These are phyloP conservation scores for Nigrospora osmanthi DNA, from an alignment of 2,329 filamentous ascomycete species.

Conservation along the genomic window DNA sequence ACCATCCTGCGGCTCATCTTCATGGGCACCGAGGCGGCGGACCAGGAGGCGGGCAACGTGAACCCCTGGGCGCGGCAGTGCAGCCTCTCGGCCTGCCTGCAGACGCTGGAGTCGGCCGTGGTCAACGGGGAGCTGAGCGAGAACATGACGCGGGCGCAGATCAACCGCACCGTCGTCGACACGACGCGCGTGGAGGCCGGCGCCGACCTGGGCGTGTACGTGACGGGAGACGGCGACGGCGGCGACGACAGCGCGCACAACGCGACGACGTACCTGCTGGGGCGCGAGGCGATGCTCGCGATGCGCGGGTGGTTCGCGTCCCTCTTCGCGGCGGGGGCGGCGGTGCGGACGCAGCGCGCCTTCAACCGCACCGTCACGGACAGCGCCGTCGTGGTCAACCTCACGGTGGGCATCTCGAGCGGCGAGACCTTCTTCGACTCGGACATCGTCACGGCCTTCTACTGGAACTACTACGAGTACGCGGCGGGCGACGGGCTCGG, in stretches of 20 bases:
- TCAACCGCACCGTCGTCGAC: slow-evolving; percentile 18
- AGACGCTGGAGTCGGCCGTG: slow-evolving; percentile 17
- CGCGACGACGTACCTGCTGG: slow-evolving; percentile 12
- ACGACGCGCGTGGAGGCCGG: slow-evolving; percentile 8
- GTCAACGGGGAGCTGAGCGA: slow-evolving; percentile 19
- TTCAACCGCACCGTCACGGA: slow-evolving; percentile 19
- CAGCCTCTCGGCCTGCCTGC: slow-evolving; percentile 18
- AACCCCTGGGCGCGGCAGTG: slow-evolving; percentile 23
- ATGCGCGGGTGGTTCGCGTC: slow-evolving; percentile 22
- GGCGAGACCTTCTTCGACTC: slow-evolving; percentile 24
- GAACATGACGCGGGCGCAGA: slow-evolving; percentile 7
- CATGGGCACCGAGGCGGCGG: slow-evolving; percentile 21
- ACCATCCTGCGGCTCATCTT: slow-evolving; percentile 24
- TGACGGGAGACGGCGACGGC: slow-evolving; percentile 7
- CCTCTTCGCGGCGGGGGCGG: slow-evolving; percentile 20
- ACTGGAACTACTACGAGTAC: slow-evolving; percentile 31
- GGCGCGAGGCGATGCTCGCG: slow-evolving; percentile 18
- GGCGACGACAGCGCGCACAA: too few species aligned
- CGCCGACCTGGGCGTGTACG: slow-evolving; percentile 12
- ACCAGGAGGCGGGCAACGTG: slow-evolving; percentile 11
- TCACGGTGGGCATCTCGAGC: slow-evolving; percentile 22
- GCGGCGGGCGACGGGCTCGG: slow-evolving; percentile 17
- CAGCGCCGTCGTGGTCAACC: slow-evolving; percentile 19
- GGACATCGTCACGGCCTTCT: slow-evolving; percentile 28
- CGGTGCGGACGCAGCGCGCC: slow-evolving; percentile 13